These are phyloP conservation scores for Diaporthe destruens DNA, from an alignment of 2,329 filamentous ascomycete genomes.

Conservation along the genomic window DNA sequence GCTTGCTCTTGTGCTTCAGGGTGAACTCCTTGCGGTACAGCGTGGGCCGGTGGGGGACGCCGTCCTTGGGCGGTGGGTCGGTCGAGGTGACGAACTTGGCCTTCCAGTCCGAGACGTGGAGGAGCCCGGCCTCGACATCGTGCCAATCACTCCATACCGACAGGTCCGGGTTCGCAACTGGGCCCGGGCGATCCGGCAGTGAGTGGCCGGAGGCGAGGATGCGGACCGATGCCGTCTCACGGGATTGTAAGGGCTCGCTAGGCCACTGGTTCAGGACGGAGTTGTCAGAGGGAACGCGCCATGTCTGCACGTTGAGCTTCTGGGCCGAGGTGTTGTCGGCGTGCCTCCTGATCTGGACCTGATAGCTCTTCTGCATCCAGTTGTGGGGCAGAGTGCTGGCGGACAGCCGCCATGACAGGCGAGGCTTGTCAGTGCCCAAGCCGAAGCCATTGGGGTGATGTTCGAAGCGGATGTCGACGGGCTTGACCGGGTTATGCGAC, in stretches of 20 bases:
- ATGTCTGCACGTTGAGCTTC: neutral
- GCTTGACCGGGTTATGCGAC: neutral
- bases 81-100: constrained; percentile 39
- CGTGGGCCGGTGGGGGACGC: constrained; percentile 35
- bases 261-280: constrained; percentile 36
- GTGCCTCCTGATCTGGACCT: constrained; percentile 31
- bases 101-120: constrained; percentile 37
- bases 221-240: constrained; percentile 33
- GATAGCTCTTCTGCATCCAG: constrained; percentile 40
- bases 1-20: neutral
- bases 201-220: constrained; percentile 22
- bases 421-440: constrained; percentile 33
- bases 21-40: constrained; percentile 37
- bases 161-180: neutral
- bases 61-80: constrained; percentile 20
- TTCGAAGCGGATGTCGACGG: constrained; percentile 36
- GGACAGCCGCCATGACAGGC: constrained; percentile 39
- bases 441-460: constrained; percentile 41
- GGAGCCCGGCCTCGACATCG: constrained; percentile 35
- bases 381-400: constrained; percentile 3
- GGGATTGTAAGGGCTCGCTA: constrained; percentile 22
- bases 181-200: neutral
- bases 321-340: neutral
- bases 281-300: constrained; percentile 27
- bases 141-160: constrained; percentile 32